These are phyloP conservation scores for Amborella trichopoda DNA, from an alignment of 164 flowering plant genomes.

Conservation along the genomic window DNA sequence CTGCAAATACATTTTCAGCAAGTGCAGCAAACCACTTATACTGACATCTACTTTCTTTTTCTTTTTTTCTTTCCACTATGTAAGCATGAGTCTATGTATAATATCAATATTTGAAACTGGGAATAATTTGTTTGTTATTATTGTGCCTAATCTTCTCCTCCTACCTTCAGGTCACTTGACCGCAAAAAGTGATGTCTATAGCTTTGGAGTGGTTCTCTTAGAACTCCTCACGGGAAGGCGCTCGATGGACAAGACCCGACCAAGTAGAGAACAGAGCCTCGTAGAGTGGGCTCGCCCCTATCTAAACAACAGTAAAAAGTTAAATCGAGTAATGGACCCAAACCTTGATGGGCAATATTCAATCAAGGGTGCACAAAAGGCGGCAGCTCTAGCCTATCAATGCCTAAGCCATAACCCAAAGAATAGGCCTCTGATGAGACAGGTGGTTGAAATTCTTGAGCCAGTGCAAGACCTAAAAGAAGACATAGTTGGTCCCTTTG, in stretches of 20 bases:
- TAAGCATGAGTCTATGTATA: too few species aligned
- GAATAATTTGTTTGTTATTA: too few species aligned
- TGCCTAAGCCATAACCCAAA: constrained; percentile 12
- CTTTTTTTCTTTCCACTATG: too few species aligned
- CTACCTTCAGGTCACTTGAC: constrained; percentile 53
- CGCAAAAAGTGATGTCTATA: constrained; percentile 63
- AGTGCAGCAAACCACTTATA: too few species aligned
- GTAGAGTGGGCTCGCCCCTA: constrained; percentile 48
- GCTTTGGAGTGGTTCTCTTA: constrained; percentile 55
- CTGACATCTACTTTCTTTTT: too few species aligned
- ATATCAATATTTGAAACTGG: too few species aligned
- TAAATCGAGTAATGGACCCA: constrained; percentile 43
- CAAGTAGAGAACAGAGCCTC: constrained; percentile 22
- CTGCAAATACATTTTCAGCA: too few species aligned
- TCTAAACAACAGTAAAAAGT: constrained; percentile 27
- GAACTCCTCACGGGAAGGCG: constrained; percentile 54
- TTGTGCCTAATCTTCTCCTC: too few species aligned
- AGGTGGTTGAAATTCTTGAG: constrained; percentile 13
- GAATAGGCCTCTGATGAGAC: constrained; percentile 10
- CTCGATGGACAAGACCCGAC: constrained; percentile 41
- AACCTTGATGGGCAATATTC: constrained; percentile 39
- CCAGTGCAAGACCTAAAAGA: constrained; percentile 2
- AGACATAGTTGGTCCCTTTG: neutral
- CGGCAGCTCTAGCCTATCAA: constrained; percentile 11
- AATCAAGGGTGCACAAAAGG: constrained; percentile 22